These are phyloP conservation scores for Candida ulmi DNA, from an alignment of 805 yeast genomes.

Conservation along the genomic window DNA sequence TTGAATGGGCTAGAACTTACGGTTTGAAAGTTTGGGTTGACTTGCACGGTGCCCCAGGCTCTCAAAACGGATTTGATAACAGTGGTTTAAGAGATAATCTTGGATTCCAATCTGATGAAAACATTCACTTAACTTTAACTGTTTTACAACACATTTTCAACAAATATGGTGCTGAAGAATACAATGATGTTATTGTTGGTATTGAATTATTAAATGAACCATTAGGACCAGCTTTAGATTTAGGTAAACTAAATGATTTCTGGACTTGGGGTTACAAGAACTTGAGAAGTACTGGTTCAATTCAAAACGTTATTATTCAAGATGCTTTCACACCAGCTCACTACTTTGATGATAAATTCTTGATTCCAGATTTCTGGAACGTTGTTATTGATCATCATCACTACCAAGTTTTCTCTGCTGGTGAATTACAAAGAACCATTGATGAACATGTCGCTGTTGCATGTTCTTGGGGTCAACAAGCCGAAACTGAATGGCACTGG, in stretches of 20 bases:
- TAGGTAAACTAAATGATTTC: slow-evolving; percentile 53
- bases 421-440: slow-evolving; percentile 51
- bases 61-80: slow-evolving; percentile 89
- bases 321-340: slow-evolving; percentile 68
- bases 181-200: slow-evolving; percentile 71
- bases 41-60: slow-evolving; percentile 78
- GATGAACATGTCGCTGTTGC: slow-evolving; percentile 57
- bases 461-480: slow-evolving; percentile 43
- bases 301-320: slow-evolving; percentile 62
- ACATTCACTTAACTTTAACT: slow-evolving; percentile 46
- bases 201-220: slow-evolving; percentile 90
- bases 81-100: slow-evolving; percentile 72
- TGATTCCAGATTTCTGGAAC: slow-evolving; percentile 44
- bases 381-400: slow-evolving; percentile 85
- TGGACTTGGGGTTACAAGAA: slow-evolving; percentile 57
- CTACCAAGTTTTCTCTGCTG: slow-evolving; percentile 75
- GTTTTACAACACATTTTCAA: slow-evolving; percentile 50
- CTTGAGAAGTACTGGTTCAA: slow-evolving; percentile 50
- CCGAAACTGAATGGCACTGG: slow-evolving; percentile 58
- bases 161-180: slow-evolving; percentile 59
- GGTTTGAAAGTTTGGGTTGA: slow-evolving; percentile 69
- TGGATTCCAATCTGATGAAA: slow-evolving; percentile 51
- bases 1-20: slow-evolving; percentile 59
- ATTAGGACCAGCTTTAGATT: slow-evolving; percentile 61
- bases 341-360: slow-evolving; percentile 59